Evolutionary conservation across 306 rosid species (phyloP), one percentile per base, ranked within the genome.

Genomic region (Prunus fruticosa): DNA sequence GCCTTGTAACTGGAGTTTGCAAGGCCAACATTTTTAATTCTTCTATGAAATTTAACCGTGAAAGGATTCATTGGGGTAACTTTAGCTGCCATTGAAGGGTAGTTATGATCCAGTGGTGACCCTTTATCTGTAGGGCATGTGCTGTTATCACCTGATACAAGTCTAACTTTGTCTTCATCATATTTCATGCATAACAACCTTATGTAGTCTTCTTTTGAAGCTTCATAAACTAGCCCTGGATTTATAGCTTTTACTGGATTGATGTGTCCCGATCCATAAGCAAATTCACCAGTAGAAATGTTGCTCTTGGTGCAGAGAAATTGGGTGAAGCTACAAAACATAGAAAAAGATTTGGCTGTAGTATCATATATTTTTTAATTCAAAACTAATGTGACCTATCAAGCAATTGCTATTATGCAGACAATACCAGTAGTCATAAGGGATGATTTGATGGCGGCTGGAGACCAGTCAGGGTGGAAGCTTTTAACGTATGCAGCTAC

Each of bases 211-310:
- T 73, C 74, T 66, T 76, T 50, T 0, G 66, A 56, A 28, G 78
- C 22, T 8, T 85, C 86, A 43, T 76, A 87, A 11, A 85, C 72
- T 23, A 84, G 77, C 0, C 90, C 85, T 10, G 85, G 88, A 14
- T 70, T 27, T 23, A 60, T 18, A 8, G 83, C 88, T 66, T 67
- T 11, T 9, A 69, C 6, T 0, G 88, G 88, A 69, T 82, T 57
- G 13, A 84, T 19, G 27, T 56, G 77, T 13, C 88, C 88, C 0
- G 75, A 58, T 38, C 90, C 90, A 67, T 76, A 77, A 18, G 62
- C 74, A 77, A 79, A 84, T 61, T 80, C 84, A 2, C 77, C 68
- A 3, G 32, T 11, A 0, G 28, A 14, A 27, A 11, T 18, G 0
- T n/a, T 12, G 25, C 15, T 64, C 8, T 3, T 9, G 1, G 80